These are phyloP conservation scores for barrel medic (Medicago truncatula) DNA, from an alignment of 306 rosid genomes.

Conservation along the genomic window MtrunA17r5.0-ANR NC_053045.1:3035501-3036000, in stretches of 20 bases:
- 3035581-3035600: slow-evolving; percentile 16
- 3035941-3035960: background rate
- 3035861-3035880: background rate
- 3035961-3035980: slow-evolving; percentile 41
- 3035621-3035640: slow-evolving; percentile 53
- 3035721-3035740: slow-evolving; percentile 67
- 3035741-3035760: slow-evolving; percentile 67
- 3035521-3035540: background rate
- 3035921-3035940: background rate
- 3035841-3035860: slow-evolving; percentile 57
- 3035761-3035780: slow-evolving; percentile 68
- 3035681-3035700: slow-evolving; percentile 64
- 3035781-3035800: slow-evolving; percentile 57
- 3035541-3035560: background rate
- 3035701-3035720: slow-evolving; percentile 65
- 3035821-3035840: slow-evolving; percentile 70
- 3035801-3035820: slow-evolving; percentile 65
- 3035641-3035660: slow-evolving; percentile 65
- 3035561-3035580: slow-evolving; percentile 1
- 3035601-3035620: slow-evolving; percentile 48
- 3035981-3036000: slow-evolving; percentile 88
- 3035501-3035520: background rate
- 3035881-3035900: background rate
- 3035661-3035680: slow-evolving; percentile 69
- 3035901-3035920: background rate